Evolutionary conservation across 2,329 filamentous ascomycete genomes (phyloP).

Genomic region (Neoarthrinium moseri): DNA sequence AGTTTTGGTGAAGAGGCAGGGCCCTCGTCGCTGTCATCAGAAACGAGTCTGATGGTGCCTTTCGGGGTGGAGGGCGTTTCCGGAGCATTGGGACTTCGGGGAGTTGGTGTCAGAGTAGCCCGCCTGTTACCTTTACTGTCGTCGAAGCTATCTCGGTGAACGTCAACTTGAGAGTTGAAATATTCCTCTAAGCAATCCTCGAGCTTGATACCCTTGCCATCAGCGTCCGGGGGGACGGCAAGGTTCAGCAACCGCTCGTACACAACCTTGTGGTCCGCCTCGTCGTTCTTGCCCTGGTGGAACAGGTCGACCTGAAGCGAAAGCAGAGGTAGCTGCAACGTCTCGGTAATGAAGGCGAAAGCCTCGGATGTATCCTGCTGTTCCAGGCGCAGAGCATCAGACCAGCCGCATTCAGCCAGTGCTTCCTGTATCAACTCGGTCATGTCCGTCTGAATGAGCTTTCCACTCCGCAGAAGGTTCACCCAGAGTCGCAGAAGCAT

Average conservation of each 20-base stretch:
- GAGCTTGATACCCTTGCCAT: constrained; percentile 70
- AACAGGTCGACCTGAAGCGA: constrained; percentile 94
- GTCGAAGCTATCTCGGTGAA: constrained; percentile 68
- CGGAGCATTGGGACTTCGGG: constrained; percentile 17
- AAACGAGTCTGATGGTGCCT: constrained; percentile 33
- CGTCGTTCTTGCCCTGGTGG: constrained; percentile 81
- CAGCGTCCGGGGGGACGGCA: constrained; percentile 76
- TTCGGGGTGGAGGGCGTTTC: constrained; percentile 21
- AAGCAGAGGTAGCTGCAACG: constrained; percentile 80
- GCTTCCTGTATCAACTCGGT: constrained; percentile 81
- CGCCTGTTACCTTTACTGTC: constrained; percentile 46
- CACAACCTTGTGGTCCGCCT: constrained; percentile 91
- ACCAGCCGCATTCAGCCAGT: constrained; percentile 84
- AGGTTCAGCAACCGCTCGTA: constrained; percentile 90
- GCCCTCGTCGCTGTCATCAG: constrained; percentile 17
- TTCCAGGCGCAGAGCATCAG: constrained; percentile 70
- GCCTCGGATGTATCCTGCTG: constrained; percentile 97
- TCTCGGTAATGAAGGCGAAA: constrained; percentile 91
- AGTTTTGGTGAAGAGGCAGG: too few relatives aligned
- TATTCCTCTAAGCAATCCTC: constrained; percentile 93
- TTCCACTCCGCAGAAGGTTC: constrained; percentile 83
- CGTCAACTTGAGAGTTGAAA: constrained; percentile 91
- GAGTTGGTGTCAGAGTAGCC: constrained; percentile 30
- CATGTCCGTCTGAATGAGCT: constrained; percentile 81
- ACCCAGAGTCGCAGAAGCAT: constrained; percentile 85